Conservation (phyloP, 148 eudicot species). For the Tetragonia tetragonoides region DNA sequence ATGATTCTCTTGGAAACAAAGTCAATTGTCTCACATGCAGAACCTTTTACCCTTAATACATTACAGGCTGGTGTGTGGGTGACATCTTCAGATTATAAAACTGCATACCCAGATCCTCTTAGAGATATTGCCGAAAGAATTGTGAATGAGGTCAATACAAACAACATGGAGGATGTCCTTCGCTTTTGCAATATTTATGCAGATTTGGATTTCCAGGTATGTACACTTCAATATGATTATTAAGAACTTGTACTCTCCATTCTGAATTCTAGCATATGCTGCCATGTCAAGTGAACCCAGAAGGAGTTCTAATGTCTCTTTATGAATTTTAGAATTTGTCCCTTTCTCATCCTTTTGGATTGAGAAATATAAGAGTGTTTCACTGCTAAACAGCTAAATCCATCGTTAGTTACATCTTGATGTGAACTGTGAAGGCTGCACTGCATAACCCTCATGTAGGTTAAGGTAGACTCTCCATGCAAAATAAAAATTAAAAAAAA, state of each 20-base stretch:
- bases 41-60: neutral
- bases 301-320: neutral
- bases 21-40: neutral
- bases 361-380: neutral
- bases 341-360: neutral
- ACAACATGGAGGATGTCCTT: slow-evolving; percentile 74
- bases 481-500: too few relatives aligned
- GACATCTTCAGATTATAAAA: slow-evolving; percentile 62
- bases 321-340: neutral
- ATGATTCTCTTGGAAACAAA: neutral
- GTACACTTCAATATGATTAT: neutral
- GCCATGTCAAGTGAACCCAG: neutral
- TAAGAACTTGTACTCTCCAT: neutral
- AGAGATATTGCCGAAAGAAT: slow-evolving; percentile 72
- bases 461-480: too few relatives aligned
- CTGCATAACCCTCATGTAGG: too few relatives aligned
- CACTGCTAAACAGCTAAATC: neutral
- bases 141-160: slow-evolving; percentile 64
- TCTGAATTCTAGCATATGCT: neutral
- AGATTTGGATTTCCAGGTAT: slow-evolving; percentile 73
- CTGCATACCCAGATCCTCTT: slow-evolving; percentile 87
- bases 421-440: too few relatives aligned
- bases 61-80: slow-evolving; percentile 87
- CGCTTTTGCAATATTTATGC: slow-evolving; percentile 86
- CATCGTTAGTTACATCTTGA: neutral